Evolutionary conservation across 371 early-diverging fungal species (phyloP), one percentile per base, ranked within the genome.

Genomic region (Zychaea mexicana): DNA sequence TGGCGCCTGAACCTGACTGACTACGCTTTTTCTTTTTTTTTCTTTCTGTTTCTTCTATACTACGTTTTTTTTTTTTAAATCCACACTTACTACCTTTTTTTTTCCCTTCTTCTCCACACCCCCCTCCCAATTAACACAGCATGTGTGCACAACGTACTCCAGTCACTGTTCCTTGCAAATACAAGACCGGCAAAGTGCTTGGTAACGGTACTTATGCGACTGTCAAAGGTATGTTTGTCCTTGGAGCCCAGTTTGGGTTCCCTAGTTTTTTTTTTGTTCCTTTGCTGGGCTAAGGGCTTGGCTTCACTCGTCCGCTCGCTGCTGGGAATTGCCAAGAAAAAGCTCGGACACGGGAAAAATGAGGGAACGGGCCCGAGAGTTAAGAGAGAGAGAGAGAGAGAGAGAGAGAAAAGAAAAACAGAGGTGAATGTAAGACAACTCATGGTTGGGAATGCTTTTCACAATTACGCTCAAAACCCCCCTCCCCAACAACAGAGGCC

Each of bases 141-240:
- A 68, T 69, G 70, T 31, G 42, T 57, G 36, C 64, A 26, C 70
- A 60, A 42, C 65, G 67, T 60, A 22, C 65, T 13, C 77, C 80
- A 46, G 67, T 71, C n/a, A 78, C 78, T 32, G 88, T 85, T 63
- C 87, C 87, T 49, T 88, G 88, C 73, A 85, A 87, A 69, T 90
- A 90, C 67, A 86, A 85, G 65, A 88, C 90, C n/a, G 90, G 90
- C 53, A 76, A 77, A 59, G 82, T 82, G 13, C 79, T 89, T 33
- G 90, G 90, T 2, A 84, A 85, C 65, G 90, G 90, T 49, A 89
- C 87, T 54, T 89, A 89, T 72, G 90, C 88, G 36, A 79, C 82
- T 7, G 90, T 89, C 49, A 89, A 89, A 85, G 90, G 90, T 89
- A 79, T n/a, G n/a, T n/a, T n/a, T n/a, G n/a, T n/a, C n/a, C n/a